Conservation (phyloP, 768 basidiomycete genomes). For the Boletales sp. region DNA sequence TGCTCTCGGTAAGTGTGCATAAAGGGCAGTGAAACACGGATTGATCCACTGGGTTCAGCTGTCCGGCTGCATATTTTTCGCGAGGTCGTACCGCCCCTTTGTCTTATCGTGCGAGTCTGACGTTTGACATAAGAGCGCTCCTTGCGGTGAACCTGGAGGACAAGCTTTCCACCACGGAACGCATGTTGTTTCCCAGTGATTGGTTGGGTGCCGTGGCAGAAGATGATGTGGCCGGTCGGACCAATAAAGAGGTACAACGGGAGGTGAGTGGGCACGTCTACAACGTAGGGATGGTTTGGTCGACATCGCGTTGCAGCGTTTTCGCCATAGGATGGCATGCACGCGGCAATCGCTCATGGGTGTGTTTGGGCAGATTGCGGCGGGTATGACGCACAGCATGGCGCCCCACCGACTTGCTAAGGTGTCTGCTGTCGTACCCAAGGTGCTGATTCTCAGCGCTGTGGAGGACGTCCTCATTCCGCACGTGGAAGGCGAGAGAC, state of each 20-base stretch:
- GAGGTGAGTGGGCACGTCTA: conserved; percentile 37
- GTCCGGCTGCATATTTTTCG: conserved; percentile 36
- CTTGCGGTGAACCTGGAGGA: conserved; percentile 37
- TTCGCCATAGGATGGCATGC: conserved; percentile 42
- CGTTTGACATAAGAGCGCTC: conserved; percentile 29
- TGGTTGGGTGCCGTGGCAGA: conserved; percentile 60
- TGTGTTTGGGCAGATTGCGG: conserved; percentile 68
- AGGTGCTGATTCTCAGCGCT: conserved; percentile 65
- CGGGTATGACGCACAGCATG: conserved; percentile 63
- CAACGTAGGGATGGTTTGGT: not conserved
- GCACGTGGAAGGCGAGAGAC: conserved; percentile 44
- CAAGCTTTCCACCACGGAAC: conserved; percentile 48
- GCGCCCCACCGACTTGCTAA: conserved; percentile 41
- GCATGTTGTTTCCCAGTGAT: conserved; percentile 53
- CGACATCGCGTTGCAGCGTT: conserved; percentile 32
- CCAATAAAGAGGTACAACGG: conserved; percentile 58
- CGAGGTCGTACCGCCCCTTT: conserved; percentile 25
- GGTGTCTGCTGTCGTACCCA: conserved; percentile 59
- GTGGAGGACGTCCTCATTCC: conserved; percentile 60
- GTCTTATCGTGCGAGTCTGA: conserved; percentile 3
- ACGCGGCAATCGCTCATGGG: conserved; percentile 63
- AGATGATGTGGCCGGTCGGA: conserved; percentile 42
- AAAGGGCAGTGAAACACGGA: conserved; percentile 21
- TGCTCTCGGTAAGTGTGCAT: conserved; percentile 53
- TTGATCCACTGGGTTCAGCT: conserved; percentile 30